Evolutionary conservation across 257 asterid species (phyloP), one percentile per base, ranked within the genome.

Genomic region (Solanum phureja): DNA sequence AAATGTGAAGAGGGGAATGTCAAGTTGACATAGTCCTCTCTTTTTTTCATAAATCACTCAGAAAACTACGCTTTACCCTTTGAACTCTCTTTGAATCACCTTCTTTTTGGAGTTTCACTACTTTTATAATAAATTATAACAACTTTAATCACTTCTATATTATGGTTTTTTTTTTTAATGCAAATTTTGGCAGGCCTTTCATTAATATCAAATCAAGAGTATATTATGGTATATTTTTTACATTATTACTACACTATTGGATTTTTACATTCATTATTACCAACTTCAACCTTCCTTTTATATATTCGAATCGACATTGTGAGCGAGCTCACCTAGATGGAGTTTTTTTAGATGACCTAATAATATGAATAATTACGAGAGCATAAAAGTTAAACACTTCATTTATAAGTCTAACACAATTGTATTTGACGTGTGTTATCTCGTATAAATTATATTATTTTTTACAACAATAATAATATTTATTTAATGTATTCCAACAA

Each of bases 51-150:
- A 49, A 23, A 84, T 89, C 37, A 14, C 35, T 66, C 27, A 90
- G 89, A 83, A 74, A 40, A 83, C 40, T 88, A 64, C 88, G 92
- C 86, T 84, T 76, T 86, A 72, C 92, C 92, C 66, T 83, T 33
- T 73, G 42, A 38, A 44, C 71, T 18, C 27, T 84, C 87, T 84
- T 62, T 84, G 83, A 81, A 49, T 76, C 56, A 75, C 23, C 18
- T 40, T 76, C 24, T 76, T 18, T 27, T 35, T 74, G 9, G 31
- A 75, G 33, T 75, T n/a, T 64, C 33, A 11, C 16, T 10, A 10
- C 24, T 64, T 64, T 64, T 21, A 27, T 64, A 64, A 64, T 56
- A 56, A 56, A 56, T 46, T 46, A 60, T 0, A 60, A 8, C 13
- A 3, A 60, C 27, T 60, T 58, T 19, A 58, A 58, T 21, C 10